Conservation (phyloP, 148 eudicot genomes). For the Rhododendron mucronatum region DNA sequence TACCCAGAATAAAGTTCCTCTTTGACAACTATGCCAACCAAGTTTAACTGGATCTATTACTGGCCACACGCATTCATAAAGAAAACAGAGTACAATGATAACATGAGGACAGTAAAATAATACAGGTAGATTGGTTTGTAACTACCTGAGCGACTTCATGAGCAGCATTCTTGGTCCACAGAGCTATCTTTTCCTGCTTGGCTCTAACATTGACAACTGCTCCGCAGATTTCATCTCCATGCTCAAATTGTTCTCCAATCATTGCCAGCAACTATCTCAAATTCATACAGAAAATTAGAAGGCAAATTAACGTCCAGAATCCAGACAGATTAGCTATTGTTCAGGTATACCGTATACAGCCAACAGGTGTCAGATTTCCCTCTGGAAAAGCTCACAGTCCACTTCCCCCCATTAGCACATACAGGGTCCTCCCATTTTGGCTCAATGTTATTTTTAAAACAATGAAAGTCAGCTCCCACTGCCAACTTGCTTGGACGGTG, state of each 20-base stretch:
- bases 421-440: slow-evolving; percentile 99
- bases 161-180: slow-evolving; percentile 97
- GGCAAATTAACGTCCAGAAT: not conserved
- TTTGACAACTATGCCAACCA: not conserved
- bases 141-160: slow-evolving; percentile 90
- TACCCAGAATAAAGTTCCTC: not conserved
- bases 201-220: slow-evolving; percentile 76
- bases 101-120: not conserved
- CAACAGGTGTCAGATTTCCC: slow-evolving; percentile 71
- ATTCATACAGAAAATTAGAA: slow-evolving; percentile 10
- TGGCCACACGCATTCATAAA: not conserved
- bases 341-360: slow-evolving; percentile 68
- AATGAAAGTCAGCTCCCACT: slow-evolving; percentile 64
- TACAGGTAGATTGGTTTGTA: not conserved
- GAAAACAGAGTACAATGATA: not conserved
- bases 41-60: not conserved
- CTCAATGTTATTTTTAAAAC: slow-evolving; percentile 83
- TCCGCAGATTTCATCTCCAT: slow-evolving; percentile 98
- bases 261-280: slow-evolving; percentile 69
- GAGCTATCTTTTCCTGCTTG: slow-evolving; percentile 63
- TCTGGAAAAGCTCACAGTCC: slow-evolving; percentile 47
- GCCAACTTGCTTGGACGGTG: slow-evolving; percentile 75
- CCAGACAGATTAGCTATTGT: slow-evolving; percentile 1
- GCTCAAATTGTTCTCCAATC: slow-evolving; percentile 97
- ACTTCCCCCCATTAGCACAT: slow-evolving; percentile 95